Base-by-base conservation (phyloP, 805 yeast genomes). In the Myxozyma kluyveri region DNA sequence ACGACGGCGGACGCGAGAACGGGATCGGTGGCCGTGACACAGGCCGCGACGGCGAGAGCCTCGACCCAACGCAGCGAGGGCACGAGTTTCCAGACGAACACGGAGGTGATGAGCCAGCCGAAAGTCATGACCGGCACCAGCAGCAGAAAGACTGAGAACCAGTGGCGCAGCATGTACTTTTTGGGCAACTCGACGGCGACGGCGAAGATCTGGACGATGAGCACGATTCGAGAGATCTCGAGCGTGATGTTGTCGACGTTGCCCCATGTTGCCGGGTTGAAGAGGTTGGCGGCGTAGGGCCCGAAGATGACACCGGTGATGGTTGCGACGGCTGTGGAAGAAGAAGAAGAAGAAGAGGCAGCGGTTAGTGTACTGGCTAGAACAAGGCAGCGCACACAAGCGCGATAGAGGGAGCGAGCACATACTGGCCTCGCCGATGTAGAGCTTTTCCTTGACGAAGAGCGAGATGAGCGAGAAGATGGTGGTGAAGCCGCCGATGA, bases 11-110 rank as follows among this genome's bases (percentile, higher is more conserved):
- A 93, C 1, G 96, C 96, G 64, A 89, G 75, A 38, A 89, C 93
- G 4, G 97, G 97, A 70, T 89, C 97, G 0, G 97, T 90, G 1
- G 96, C 96, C 0, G 96, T 90, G 42, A 89, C 82, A 67, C 96
- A 88, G 1, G 95, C 96, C 29, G 90, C 79, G 1, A 89, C 81
- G 43, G 84, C 75, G 32, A 89, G 75, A 2, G 88, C 83, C 45
- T 82, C 86, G 19, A 86, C 68, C 72, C 89, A 88, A 49, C 78
- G 72, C 52, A 89, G 73, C 6, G 82, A 79, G 1, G 93, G 91
- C 32, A 90, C 82, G 27, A 90, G 70, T 22, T 77, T 75, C 86
- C 89, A 90, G 37, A 88, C 77, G 62, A 88, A 87, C 1, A 84
- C 74, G 0, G 95, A 91, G 24, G 88, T 83, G 1, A 87, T 72